Evolutionary conservation across 495 filamentous ascomycete genomes (phyloP), one percentile per base, ranked within the genome.

Genomic region (Neurospora cerealis): DNA sequence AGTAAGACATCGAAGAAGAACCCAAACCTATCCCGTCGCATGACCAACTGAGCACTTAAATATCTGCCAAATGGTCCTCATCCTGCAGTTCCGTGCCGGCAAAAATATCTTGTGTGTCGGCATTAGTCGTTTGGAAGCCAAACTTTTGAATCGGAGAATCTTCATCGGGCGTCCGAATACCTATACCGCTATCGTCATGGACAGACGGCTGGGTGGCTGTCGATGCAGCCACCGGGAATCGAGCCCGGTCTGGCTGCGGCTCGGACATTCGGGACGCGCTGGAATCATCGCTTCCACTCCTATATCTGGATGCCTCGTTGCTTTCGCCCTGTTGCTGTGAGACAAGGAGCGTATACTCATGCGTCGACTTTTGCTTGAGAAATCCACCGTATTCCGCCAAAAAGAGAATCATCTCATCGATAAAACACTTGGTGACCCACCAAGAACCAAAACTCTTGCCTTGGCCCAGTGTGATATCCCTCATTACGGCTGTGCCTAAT

Each of bases 391-490:
- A 91, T 77, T 97, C 94, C 0, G 93, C 95, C 76, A 96, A 86
- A 89, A 96, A 98, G 44, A 91, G 83, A 77, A 94, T 89, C 94
- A 97, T 96, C 82, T 98, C 96, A 79, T 98, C 95, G 71, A 99
- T 88, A 86, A 94, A 99, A 71, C 95, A 93, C 79, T 98, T 97
- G n/a, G 93, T 94, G 71, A 97, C 92, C 94, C 96, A 98, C 96
- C 96, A 99, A 2, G 93, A 91, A 17, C 93, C 93, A 78, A 97
- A 99, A 77, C 93, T 97, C 73, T 90, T 88, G 11, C 92, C 93
- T 74, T 92, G 90, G 34, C 88, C 88, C 32, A 98, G 89, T 9
- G 95, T 98, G 73, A 95, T 86, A 76, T 95, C 93, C 48, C 93
- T 86, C 79, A 95, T 84, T 8, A 91, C 89, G 13, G 91, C 88